Evolutionary conservation across 495 filamentous ascomycete genomes (phyloP), one percentile per base, ranked within the genome.

Genomic region (Podospora fimiseda): DNA sequence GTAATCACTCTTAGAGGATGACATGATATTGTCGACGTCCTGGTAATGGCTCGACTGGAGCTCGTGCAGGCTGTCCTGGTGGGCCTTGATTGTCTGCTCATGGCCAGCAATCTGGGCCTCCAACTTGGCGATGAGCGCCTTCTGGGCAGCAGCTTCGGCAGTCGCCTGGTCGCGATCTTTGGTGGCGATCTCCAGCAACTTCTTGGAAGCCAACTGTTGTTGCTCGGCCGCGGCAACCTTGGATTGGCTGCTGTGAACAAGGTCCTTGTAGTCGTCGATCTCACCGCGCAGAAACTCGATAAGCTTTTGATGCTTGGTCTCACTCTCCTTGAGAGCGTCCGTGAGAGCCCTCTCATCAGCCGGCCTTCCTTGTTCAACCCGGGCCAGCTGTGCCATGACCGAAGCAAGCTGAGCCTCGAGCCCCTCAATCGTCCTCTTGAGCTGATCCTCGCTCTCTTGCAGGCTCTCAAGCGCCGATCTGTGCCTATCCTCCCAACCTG

Each of bases 221-320:
- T 80, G 69, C 64, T 92, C 87, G 14, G 90, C 71, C 53, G 80
- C 74, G 14, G 78, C 68, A 57, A 92, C 83, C 52, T 80, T 84
- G 30, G 75, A 67, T 27, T 80, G 66, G 58, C 87, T 85, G 52
- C 68, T 69, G 39, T 79, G 77, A 59, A 90, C 81, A 21, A 84
- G 80, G 14, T 76, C 65, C 70, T 87, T 90, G 67, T 94, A 88
- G 53, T 87, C 81, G 23, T 89, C 83, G 51, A 97, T 85, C 58
- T 91, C 82, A 50, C 71, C 75, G 55, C 87, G 86, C 39, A 99
- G 69, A 24, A 74, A 71, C 24, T 78, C 73, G 24, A 95, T 76
- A 36, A 84, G 63, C 33, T 85, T 78, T 50, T 85, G 73, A 55
- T 95, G 87, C 59, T 77, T 77, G 11, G 50, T 61, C 22, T 73